Evolutionary conservation across 768 basidiomycete species (phyloP).

Genomic region (Mycena chlorophos): DNA sequence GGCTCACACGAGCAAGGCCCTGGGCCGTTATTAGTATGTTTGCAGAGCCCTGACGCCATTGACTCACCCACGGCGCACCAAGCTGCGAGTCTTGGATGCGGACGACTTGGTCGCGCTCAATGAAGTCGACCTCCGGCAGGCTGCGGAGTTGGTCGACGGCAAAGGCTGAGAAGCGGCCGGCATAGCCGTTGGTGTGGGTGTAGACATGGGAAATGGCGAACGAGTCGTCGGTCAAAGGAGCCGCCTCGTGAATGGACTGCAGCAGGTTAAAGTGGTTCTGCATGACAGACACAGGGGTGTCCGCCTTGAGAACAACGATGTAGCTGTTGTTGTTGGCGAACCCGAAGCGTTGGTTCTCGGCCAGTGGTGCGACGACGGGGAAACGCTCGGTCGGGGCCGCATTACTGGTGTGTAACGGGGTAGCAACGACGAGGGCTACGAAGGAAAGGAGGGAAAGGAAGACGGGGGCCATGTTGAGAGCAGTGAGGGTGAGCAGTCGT

Average conservation of each 20-base stretch:
- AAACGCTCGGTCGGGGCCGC: conserved; percentile 36
- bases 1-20: conserved; percentile 96
- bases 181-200: conserved; percentile 73
- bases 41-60: not conserved
- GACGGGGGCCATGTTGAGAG: conserved; percentile 44
- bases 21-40: conserved; percentile 33
- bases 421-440: conserved; percentile 37
- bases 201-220: conserved; percentile 76
- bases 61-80: conserved; percentile 82
- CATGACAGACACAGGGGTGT: conserved; percentile 54
- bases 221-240: conserved; percentile 49
- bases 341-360: conserved; percentile 65
- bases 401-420: conserved; percentile 55
- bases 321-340: conserved; percentile 90
- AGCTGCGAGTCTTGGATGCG: conserved; percentile 68
- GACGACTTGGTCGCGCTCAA: conserved; percentile 96
- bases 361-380: conserved; percentile 62
- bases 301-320: conserved; percentile 86
- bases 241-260: conserved; percentile 56
- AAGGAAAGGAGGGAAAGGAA: conserved; percentile 42
- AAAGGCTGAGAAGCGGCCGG: conserved; percentile 70
- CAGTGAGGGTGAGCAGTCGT: not conserved
- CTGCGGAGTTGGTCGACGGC: conserved; percentile 76
- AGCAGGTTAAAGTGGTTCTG: conserved; percentile 82
- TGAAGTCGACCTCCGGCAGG: conserved; percentile 86